These are phyloP conservation scores for Schwanniomyces etchellsii DNA, from an alignment of 1,139 yeast genomes.

Conservation along the genomic window DNA sequence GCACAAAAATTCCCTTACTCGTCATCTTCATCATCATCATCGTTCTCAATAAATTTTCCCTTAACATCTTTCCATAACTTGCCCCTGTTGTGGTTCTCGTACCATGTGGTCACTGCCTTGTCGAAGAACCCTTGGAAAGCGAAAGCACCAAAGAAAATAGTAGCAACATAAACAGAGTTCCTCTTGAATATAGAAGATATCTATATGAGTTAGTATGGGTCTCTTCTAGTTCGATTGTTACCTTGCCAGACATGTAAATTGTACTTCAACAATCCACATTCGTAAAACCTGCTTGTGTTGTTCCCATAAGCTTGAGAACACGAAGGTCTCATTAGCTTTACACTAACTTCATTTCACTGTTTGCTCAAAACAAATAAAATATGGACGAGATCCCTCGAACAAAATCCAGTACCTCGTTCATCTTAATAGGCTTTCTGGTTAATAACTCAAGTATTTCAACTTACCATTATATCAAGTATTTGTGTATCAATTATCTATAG, in stretches of 20 bases:
- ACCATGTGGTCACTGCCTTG: slow-evolving; percentile 70
- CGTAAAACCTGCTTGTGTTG: neutral
- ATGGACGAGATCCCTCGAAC: too few species aligned
- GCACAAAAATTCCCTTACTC: too few species aligned
- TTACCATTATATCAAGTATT: too few species aligned
- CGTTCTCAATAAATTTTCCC: slow-evolving; percentile 54
- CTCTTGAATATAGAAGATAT: slow-evolving; percentile 69
- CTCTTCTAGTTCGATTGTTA: neutral
- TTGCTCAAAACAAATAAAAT: too few species aligned
- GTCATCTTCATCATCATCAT: slow-evolving; percentile 43
- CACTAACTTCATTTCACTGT: too few species aligned
- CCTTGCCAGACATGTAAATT: neutral
- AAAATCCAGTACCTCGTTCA: too few species aligned
- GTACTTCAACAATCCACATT: neutral
- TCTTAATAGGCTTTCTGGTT: too few species aligned
- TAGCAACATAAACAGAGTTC: slow-evolving; percentile 85
- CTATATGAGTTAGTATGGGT: slow-evolving; percentile 13
- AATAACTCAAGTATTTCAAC: too few species aligned
- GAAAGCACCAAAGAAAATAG: slow-evolving; percentile 83
- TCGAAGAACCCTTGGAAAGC: slow-evolving; percentile 86
- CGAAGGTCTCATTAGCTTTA: too few species aligned
- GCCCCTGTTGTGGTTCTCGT: slow-evolving; percentile 86
- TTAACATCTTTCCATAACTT: slow-evolving; percentile 97
- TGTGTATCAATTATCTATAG: too few species aligned
- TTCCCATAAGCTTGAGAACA: slow-evolving; percentile 4